Evolutionary conservation across 495 filamentous ascomycete genomes (phyloP), one percentile per base, ranked within the genome.

Genomic region (Daldinia loculata): DNA sequence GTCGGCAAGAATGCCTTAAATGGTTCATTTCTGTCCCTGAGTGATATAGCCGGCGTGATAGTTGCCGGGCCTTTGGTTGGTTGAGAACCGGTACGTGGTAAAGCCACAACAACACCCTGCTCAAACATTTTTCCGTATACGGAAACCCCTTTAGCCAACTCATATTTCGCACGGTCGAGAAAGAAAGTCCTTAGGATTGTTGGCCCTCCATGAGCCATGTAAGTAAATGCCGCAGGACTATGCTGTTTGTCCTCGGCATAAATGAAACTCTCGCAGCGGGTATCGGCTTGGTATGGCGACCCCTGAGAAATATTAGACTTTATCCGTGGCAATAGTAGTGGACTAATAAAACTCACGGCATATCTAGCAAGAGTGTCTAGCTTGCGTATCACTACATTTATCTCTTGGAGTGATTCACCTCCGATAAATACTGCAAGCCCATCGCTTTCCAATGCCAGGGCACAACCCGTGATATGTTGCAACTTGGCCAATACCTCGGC

Each of bases 361-460:
- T 78, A 76, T 30, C 69, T 74, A 1, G 76, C 71, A 24, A 85
- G 36, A 14, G 75, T 76, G 5, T 68, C 74, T 1, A 86, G 75
- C 71, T 81, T 86, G 4, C 61, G 57, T 26, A 76, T 39, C 7
- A 71, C 78, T 19, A 57, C 60, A 24, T 55, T 27, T 0, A 52
- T 38, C 8, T 75, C 69, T 34, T 71, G 12, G 2, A 14, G 17
- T 5, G 61, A 63, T 22, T 71, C 11, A 6, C 64, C 78, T 0
- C 78, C 80, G 41, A 86, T 75, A 39, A 81, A 80, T 1, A 86
- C 66, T 1, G 68, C 51, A 15, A 52, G 58, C n/a, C 68, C 69
- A 19, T 77, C 56, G 2, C 67, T 48, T 29, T 71, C 61, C 12
- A 56, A 60, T 6, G 71, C 52, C 9, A 84, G 57, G 4, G 41